phyloP scores from a whole-genome alignment of 176 grass and related monocot species.

The Bolboschoenus planiculmis region DNA sequence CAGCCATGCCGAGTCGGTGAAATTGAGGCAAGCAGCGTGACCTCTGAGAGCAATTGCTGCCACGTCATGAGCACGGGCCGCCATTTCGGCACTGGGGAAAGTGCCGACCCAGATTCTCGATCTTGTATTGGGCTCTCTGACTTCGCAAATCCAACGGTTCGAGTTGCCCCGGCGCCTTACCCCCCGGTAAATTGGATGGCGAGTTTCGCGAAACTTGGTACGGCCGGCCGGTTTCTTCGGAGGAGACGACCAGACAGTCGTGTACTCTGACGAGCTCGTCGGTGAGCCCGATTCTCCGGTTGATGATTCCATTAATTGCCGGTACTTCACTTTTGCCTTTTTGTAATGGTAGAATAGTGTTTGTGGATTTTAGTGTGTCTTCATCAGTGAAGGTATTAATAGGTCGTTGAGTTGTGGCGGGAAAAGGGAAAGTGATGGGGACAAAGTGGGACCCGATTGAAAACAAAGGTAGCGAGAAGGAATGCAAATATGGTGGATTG shows the following conservation, averaged over 20 bases:
- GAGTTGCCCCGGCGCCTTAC: conserved; percentile 21
- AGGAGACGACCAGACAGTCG: conserved; percentile 43
- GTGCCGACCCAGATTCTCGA: conserved; percentile 9
- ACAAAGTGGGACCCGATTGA: neutral
- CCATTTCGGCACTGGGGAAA: conserved; percentile 10
- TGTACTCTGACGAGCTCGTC: neutral
- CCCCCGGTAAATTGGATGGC: conserved; percentile 31
- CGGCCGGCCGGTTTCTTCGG: conserved; percentile 46
- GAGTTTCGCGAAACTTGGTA: conserved; percentile 27
- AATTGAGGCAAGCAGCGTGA: conserved; percentile 20
- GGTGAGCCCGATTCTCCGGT: neutral
- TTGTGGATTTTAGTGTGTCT: neutral
- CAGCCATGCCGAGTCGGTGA: conserved; percentile 1
- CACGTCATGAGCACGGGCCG: conserved; percentile 47
- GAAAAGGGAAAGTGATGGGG: neutral
- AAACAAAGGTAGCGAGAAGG: neutral
- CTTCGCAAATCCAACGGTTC: conserved; percentile 38
- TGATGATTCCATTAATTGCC: neutral
- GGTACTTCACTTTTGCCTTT: neutral
- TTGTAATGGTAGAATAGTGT: neutral
- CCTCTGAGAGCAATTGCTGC: conserved; percentile 48
- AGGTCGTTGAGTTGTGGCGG: neutral
- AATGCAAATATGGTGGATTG: neutral
- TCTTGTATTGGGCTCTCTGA: conserved; percentile 15
- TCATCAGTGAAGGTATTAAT: neutral